Percentiles rank a stretch among this genome's conserved stretches.
Conservation (phyloP, 1,284 basidiomycete species). For the Irpex sp. region DNA sequence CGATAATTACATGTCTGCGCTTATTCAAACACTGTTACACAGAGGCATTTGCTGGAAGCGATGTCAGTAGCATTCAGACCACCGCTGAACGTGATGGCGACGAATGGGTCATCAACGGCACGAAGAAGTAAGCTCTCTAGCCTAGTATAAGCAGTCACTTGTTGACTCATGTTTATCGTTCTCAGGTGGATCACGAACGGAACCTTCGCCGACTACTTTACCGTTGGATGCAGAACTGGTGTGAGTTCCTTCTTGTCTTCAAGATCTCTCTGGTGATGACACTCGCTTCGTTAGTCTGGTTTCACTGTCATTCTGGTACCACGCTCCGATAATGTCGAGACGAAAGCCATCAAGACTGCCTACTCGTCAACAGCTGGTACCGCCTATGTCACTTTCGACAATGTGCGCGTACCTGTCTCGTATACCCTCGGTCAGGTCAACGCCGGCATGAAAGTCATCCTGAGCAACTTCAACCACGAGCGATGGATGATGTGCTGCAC, state of each 20-base stretch:
- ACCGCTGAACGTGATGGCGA: slow-evolving; percentile 83
- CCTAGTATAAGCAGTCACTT: neutral
- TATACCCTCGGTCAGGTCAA: slow-evolving; percentile 88
- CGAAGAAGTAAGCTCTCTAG: slow-evolving; percentile 61
- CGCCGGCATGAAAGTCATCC: slow-evolving; percentile 82
- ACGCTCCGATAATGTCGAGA: slow-evolving; percentile 77
- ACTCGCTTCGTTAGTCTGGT: slow-evolving; percentile 37
- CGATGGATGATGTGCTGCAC: slow-evolving; percentile 82
- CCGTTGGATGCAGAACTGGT: slow-evolving; percentile 70
- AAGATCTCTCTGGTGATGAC: neutral
- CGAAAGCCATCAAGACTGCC: slow-evolving; percentile 88
- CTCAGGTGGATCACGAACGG: slow-evolving; percentile 92
- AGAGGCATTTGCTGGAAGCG: slow-evolving; percentile 90
- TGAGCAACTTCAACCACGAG: slow-evolving; percentile 85
- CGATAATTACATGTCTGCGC: neutral
- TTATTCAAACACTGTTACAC: neutral
- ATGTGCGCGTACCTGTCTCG: slow-evolving; percentile 81
- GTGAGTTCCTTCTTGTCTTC: slow-evolving; percentile 25
- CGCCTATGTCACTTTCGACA: slow-evolving; percentile 90
- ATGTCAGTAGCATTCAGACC: slow-evolving; percentile 83
- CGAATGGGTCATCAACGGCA: slow-evolving; percentile 84
- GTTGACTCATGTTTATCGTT: neutral
- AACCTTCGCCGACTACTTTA: slow-evolving; percentile 77
- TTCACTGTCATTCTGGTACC: slow-evolving; percentile 88
- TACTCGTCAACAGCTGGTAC: slow-evolving; percentile 88